Conservation (phyloP, 148 eudicot species). For the Bassia scoparia region DNA sequence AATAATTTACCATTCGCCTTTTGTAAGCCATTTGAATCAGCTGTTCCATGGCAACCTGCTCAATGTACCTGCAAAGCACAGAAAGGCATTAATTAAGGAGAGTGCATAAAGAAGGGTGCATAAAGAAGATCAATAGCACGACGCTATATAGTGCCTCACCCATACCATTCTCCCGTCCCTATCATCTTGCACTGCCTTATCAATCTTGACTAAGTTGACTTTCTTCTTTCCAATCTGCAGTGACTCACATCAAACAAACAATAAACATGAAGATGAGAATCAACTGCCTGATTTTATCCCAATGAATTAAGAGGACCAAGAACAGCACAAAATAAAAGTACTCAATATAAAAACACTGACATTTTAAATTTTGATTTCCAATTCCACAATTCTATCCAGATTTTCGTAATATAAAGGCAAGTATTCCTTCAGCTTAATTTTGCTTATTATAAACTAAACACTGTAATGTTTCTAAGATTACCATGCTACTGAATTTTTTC, state of each 20-base stretch:
- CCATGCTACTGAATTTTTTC: neutral
- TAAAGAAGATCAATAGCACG: too few species aligned
- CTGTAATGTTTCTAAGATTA: neutral
- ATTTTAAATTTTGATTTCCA: too few species aligned
- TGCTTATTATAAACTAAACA: too few species aligned
- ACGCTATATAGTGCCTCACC: neutral
- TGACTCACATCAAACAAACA: slow-evolving; percentile 15
- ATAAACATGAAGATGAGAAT: neutral
- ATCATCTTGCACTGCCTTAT: slow-evolving; percentile 36
- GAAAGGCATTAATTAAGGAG: slow-evolving; percentile 12
- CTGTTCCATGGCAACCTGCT: slow-evolving; percentile 50
- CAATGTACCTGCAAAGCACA: slow-evolving; percentile 41
- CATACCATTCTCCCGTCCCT: slow-evolving; percentile 34
- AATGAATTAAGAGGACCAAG: neutral
- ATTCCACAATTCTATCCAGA: neutral
- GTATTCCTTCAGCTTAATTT: too few species aligned
- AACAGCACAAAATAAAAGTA: neutral
- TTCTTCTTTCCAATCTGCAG: slow-evolving; percentile 41
- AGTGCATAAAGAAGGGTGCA: neutral
- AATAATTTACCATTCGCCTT: slow-evolving; percentile 42
- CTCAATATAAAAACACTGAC: neutral
- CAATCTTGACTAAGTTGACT: slow-evolving; percentile 37
- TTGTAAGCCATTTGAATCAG: slow-evolving; percentile 55
- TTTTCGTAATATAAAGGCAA: neutral
- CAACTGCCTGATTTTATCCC: neutral